Evolutionary conservation across 306 rosid species (phyloP), one percentile per base, ranked within the genome.

Genomic region (Parietaria judaica): DNA sequence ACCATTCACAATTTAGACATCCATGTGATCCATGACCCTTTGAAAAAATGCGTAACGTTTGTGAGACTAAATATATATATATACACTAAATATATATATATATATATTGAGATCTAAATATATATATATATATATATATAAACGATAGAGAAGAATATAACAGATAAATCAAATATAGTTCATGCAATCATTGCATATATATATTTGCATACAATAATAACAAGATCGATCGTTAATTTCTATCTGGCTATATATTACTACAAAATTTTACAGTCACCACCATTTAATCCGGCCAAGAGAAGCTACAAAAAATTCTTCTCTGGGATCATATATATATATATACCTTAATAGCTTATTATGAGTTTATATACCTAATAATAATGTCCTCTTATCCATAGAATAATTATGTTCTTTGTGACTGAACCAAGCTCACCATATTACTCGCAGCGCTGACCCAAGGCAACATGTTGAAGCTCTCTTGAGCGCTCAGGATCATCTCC

Each of bases 391-490:
- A 41, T 41, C 45, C 45, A 5, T 5, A 47, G 6, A 46, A 46
- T 48, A 34, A 31, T 48, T 14, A 48, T 12, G 57, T 49, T 63
- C 66, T 50, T 14, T 63, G 66, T 63, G 66, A 63, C 39, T 63
- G 56, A 31, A 63, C 66, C 57, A 63, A 50, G 43, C 37, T 63
- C 8, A 63, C 57, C 66, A 50, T 63, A 63, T 34, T 63, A 8
- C 56, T 45, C 35, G 66, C 67, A 2, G 56, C 67, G 15, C 8
- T 34, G 13, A 37, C 7, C 67, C 67, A 63, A 8, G 67, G 67
- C 56, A 63, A 63, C 67, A 50, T 36, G 67, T 63, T 63, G 47
- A 63, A 36, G 36, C 51, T 50, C 67, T 41, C 45, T 41, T 63
- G 67, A n/a, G 67, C 67, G 10, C 11, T 36, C 14, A 51, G 51